A percentile compares a stretch with the other conserved stretches of the same genome.
Evolutionary conservation across 345 rosid genomes (phyloP).

Genomic region (Orychophragmus violaceus): DNA sequence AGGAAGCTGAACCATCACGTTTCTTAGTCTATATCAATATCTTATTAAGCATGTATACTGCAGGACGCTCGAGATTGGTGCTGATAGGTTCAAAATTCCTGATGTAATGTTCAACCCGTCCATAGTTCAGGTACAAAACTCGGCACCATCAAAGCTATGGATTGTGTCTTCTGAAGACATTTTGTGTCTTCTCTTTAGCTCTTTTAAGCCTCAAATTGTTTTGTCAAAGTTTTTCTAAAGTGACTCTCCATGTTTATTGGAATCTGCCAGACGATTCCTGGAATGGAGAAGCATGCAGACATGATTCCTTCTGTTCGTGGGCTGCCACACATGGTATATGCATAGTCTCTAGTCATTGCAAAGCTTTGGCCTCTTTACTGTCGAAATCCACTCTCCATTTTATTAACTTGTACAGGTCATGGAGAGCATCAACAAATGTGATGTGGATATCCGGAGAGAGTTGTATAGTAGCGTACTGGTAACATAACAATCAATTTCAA

Average conservation of each 20-base stretch:
- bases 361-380: neutral
- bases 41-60: conserved; percentile 20
- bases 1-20: neutral
- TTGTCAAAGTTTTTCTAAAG: neutral
- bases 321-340: conserved; percentile 83
- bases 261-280: conserved; percentile 71
- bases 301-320: conserved; percentile 60
- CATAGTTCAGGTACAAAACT: conserved; percentile 54
- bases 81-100: conserved; percentile 95
- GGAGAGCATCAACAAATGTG: conserved; percentile 91
- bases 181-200: neutral
- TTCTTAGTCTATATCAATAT: neutral
- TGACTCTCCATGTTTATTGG: neutral
- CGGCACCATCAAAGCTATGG: neutral
- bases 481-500: conserved; percentile 15
- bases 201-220: neutral
- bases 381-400: neutral
- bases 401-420: conserved; percentile 50
- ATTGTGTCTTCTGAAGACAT: neutral
- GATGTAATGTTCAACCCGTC: conserved; percentile 91
- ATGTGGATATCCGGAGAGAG: conserved; percentile 92
- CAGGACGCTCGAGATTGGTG: conserved; percentile 95
- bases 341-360: neutral
- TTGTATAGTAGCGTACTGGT: conserved; percentile 91
- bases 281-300: conserved; percentile 66